Evolutionary conservation across 108 stramenopile species (phyloP), one percentile per base, ranked within the genome.

Genomic region (Pelagomonas calceolata): DNA sequence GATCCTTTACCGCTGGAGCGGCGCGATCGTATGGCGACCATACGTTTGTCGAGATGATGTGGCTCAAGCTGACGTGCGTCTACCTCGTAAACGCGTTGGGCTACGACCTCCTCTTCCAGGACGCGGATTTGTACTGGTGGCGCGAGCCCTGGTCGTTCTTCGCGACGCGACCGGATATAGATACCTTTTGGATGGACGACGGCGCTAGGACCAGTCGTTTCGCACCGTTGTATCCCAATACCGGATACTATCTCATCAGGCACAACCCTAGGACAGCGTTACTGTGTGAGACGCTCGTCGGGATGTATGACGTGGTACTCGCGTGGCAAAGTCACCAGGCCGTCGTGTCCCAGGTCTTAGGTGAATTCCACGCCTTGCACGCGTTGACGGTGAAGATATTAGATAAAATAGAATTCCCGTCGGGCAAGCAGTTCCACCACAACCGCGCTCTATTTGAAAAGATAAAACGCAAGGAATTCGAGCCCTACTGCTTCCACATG

Each of bases 181-280:
- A 94, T 73, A 83, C 87, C 68, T 79, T 86, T 32, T 94, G 92
- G 71, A 91, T 91, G 79, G 91, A 95, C 71, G 95, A 95, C 70
- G 95, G 95, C 30, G 86, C 85, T 30, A 81, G 88, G 45, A 65
- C 81, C 5, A 29, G 34, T 21, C 33, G 79, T 10, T 80, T 71
- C 66, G 60, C 89, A 0, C 93, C 93, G 0, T 88, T 81, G 32
- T 73, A 66, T 15, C 88, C 87, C 4, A 83, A 94, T 75, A 78
- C 86, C 46, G 94, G 92, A 12, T 93, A 93, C 75, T 95, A 93
- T 74, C 94, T 86, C 64, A 87, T 95, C 34, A 80, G 90, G 26
- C 12, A 64, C 31, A 76, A 72, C 37, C 36, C 33, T 16, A 14
- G 34, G 32, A 71, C 39, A 0, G 18, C 1, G 30, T 31, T 64